Evolutionary conservation across 257 asterid genomes (phyloP), one percentile per base, ranked within the genome.

Genomic region (Capsicum baccatum): DNA sequence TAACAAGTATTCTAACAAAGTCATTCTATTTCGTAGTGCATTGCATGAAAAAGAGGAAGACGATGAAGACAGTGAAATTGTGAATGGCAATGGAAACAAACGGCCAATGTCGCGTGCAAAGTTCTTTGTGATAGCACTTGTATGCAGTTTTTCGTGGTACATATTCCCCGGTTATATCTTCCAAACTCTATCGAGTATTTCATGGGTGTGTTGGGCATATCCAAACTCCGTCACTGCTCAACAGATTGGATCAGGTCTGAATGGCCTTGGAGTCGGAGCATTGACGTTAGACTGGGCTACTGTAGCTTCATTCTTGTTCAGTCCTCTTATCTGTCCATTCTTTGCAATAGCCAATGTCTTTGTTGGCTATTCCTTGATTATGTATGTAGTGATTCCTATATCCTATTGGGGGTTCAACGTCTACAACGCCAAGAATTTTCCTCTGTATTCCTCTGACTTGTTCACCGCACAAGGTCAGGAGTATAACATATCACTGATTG

Each of bases 201-300:
- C 98, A 80, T 94, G 97, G 98, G 88, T 94, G 3, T 94, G 98
- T 12, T 94, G 98, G 98, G 92, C 85, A 15, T 94, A 86, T 59
- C 97, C 98, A 17, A 86, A 88, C 16, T 94, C 97, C 1, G 98
- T 94, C 5, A 94, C 97, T 0, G 98, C 96, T 76, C 96, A 94
- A 3, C 98, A 94, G 60, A 84, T 94, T 0, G 98, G 98, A 1
- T 94, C 98, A 1, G 98, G 98, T 3, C 64, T 94, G 14, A 85
- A 79, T 9, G 97, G 98, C 3, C 90, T 94, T 0, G 97, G 97
- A 14, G 35, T 92, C 6, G 98, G 98, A 42, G 93, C 98, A 1
- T 37, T 92, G 76, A 90, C 98, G 0, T 86, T 94, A 7, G 98
- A 94, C 57, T 94, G 98, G 98, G 71, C 97, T 0, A 90, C 87